Evolutionary conservation across 2,329 filamentous ascomycete genomes (phyloP).

Genomic region (Rhynchosporium secalis): DNA sequence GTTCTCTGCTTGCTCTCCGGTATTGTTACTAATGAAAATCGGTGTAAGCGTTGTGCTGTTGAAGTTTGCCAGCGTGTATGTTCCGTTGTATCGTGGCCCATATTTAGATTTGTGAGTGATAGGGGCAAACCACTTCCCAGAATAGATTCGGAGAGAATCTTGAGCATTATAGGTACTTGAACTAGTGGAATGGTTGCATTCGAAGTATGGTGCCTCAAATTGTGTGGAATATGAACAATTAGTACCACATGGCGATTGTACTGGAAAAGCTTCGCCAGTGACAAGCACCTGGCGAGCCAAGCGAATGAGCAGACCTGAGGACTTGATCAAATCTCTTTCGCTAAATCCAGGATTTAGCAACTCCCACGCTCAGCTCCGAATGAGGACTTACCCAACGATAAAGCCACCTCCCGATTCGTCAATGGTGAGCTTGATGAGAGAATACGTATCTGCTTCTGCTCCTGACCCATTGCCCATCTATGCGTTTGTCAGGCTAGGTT

Average conservation of each 20-base stretch:
- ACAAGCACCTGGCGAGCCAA: conserved; percentile 27
- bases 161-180: not conserved
- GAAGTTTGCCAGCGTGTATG: conserved; percentile 18
- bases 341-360: not conserved
- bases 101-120: not conserved
- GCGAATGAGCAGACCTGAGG: conserved; percentile 21
- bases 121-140: conserved; percentile 13
- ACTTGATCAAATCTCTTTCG: conserved; percentile 7
- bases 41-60: conserved; percentile 19
- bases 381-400: conserved; percentile 17
- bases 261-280: conserved; percentile 20
- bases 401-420: conserved; percentile 17
- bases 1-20: not conserved
- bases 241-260: conserved; percentile 26
- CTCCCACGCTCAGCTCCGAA: rapidly evolving
- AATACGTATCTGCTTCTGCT: conserved; percentile 20
- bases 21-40: not conserved
- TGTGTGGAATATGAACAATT: conserved; percentile 28
- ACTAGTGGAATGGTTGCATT: conserved; percentile 22
- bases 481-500: not conserved
- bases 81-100: conserved; percentile 25
- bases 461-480: conserved; percentile 34
- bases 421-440: conserved; percentile 20
- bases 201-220: conserved; percentile 27
- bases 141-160: conserved; percentile 15